These are phyloP conservation scores for Pyricularia pennisetigena DNA, from an alignment of 2,329 filamentous ascomycete genomes.

Conservation along the genomic window DNA sequence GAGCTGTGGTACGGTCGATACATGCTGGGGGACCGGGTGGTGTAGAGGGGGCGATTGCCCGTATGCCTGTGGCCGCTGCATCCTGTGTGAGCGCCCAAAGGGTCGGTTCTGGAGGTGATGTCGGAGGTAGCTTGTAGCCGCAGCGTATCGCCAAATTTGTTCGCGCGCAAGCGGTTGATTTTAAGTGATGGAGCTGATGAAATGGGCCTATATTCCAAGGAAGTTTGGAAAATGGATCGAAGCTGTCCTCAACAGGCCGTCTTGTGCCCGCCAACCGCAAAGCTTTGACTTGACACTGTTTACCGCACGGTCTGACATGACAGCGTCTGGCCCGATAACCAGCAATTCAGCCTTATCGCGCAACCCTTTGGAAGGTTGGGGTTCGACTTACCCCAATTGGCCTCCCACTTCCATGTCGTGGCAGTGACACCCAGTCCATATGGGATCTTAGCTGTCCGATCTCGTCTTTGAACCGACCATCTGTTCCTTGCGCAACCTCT, in stretches of 20 bases:
- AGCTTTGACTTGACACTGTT: background rate
- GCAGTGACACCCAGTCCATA: background rate
- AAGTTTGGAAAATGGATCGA: background rate
- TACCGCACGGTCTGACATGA: background rate
- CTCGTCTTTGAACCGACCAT: background rate
- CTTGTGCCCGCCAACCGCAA: background rate
- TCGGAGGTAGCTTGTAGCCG: background rate
- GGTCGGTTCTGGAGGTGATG: background rate
- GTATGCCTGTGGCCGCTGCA: constrained; percentile 75
- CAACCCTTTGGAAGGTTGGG: background rate
- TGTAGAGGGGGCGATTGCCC: constrained; percentile 88
- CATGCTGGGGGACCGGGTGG: constrained; percentile 95
- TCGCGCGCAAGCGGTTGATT: background rate
- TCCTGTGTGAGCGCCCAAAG: constrained; percentile 28
- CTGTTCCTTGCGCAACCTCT: background rate
- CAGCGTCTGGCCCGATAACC: background rate
- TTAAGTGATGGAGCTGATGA: background rate
- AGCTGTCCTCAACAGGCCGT: background rate
- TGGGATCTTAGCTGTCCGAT: background rate
- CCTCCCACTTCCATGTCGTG: background rate
- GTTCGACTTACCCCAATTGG: background rate
- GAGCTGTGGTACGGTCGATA: constrained; percentile 94
- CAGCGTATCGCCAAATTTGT: background rate
- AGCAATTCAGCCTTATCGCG: background rate
- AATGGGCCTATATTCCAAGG: background rate